Conservation (phyloP, 805 yeast species). For the Metschnikowia anglica region DNA sequence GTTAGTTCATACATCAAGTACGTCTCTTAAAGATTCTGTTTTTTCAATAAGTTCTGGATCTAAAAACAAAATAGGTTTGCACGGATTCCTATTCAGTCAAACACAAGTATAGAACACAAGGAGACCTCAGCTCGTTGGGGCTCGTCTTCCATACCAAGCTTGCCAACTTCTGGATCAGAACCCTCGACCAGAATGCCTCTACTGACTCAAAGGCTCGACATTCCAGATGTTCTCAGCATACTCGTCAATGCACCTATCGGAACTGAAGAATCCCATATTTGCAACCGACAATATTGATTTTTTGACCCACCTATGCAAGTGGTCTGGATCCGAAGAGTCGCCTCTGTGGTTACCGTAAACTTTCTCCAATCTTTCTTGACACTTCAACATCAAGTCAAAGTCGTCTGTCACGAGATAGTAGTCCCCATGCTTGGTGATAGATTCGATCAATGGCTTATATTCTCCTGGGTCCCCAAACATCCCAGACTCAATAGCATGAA, state of each 20-base stretch:
- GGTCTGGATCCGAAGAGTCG: conserved; percentile 47
- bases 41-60: too few species aligned
- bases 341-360: conserved; percentile 54
- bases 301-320: conserved; percentile 66
- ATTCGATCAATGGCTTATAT: conserved; percentile 65
- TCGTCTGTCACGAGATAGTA: conserved; percentile 86
- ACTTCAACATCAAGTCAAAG: conserved; percentile 80
- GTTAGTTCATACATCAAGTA: too few species aligned
- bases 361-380: conserved; percentile 73
- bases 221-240: conserved; percentile 94
- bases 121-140: too few species aligned
- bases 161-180: too few species aligned
- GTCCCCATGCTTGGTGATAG: conserved; percentile 74
- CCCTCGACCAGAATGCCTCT: too few species aligned
- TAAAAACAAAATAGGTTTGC: too few species aligned
- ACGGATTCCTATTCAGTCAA: too few species aligned
- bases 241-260: conserved; percentile 88
- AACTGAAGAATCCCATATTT: conserved; percentile 88
- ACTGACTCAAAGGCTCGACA: conserved; percentile 60
- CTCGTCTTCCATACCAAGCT: too few species aligned
- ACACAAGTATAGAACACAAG: too few species aligned
- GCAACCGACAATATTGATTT: conserved; percentile 80
- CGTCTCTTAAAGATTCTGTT: too few species aligned
- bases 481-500: conserved; percentile 65
- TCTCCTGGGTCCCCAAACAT: conserved; percentile 69